A percentile compares a stretch with the other conserved stretches of the same genome.
Conservation (phyloP, 306 rosid species). For the Luffa aegyptiaca region DNA sequence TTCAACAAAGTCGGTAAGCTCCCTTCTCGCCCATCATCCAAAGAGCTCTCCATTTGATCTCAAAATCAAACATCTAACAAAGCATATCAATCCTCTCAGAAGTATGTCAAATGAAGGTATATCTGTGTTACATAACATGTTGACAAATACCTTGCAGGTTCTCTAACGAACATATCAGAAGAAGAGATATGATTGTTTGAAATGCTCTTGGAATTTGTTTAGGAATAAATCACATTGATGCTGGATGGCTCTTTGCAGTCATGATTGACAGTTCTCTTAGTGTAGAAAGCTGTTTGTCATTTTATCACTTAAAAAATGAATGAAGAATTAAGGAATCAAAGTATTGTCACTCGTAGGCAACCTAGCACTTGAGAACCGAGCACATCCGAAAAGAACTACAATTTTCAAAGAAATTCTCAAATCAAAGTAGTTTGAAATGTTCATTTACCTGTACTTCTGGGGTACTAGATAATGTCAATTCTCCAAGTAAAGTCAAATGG, state of each 20-base stretch:
- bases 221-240: constrained; percentile 89
- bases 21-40: constrained; percentile 93
- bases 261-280: constrained; percentile 98
- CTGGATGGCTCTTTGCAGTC: constrained; percentile 99
- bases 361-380: background rate
- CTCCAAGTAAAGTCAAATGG: constrained; percentile 69
- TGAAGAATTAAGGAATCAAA: constrained; percentile 27
- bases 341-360: constrained; percentile 6
- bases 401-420: background rate
- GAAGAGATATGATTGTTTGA: constrained; percentile 35
- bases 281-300: constrained; percentile 99
- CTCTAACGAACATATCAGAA: constrained; percentile 47
- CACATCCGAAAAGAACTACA: constrained; percentile 11
- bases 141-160: constrained; percentile 73
- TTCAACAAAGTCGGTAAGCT: constrained; percentile 90
- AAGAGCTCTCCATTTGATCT: constrained; percentile 89
- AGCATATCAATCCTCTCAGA: constrained; percentile 21
- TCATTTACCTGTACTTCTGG: constrained; percentile 73
- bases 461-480: constrained; percentile 63
- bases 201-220: constrained; percentile 62
- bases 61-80: constrained; percentile 82
- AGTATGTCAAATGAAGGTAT: constrained; percentile 13
- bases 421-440: constrained; percentile 18
- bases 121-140: background rate
- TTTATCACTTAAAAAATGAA: constrained; percentile 88